phyloP scores from a whole-genome alignment of 2,329 filamentous ascomycete species.

The Colletotrichum tofieldiae region DNA sequence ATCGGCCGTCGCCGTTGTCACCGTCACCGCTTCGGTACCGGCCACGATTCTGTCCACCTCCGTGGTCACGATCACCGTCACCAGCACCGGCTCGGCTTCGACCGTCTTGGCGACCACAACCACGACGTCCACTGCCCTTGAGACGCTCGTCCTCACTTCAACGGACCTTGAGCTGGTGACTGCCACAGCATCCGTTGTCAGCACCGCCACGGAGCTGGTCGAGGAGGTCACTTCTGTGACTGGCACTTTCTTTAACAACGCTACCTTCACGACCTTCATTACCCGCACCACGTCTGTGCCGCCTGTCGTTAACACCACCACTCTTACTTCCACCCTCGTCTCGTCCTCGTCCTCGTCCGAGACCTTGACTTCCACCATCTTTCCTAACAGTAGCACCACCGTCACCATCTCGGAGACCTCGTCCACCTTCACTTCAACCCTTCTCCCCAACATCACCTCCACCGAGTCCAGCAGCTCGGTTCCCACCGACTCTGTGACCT shows the following conservation, averaged over 20 bases:
- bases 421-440: background rate
- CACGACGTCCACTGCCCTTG: conserved; percentile 15
- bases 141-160: conserved; percentile 19
- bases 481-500: background rate
- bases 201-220: conserved; percentile 37
- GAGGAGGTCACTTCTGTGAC: conserved; percentile 37
- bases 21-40: conserved; percentile 36
- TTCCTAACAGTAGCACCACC: conserved; percentile 9
- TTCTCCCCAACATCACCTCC: conserved; percentile 4
- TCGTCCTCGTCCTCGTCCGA: conserved; percentile 1
- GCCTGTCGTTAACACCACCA: conserved; percentile 13
- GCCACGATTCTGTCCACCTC: conserved; percentile 39
- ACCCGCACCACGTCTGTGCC: conserved; percentile 31
- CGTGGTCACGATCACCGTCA: conserved; percentile 39
- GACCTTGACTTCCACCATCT: conserved; percentile 5
- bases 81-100: conserved; percentile 14
- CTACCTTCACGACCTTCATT: conserved; percentile 40
- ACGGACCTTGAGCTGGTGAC: conserved; percentile 26
- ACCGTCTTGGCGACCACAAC: conserved; percentile 20
- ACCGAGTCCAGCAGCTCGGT: conserved; percentile 3
- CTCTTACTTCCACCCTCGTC: background rate
- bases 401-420: background rate
- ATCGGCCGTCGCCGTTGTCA: conserved; percentile 31
- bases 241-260: conserved; percentile 34
- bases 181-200: conserved; percentile 28